Evolutionary conservation across 257 asterid species (phyloP).

Genomic region (Parsonsia alboflavescens): DNA sequence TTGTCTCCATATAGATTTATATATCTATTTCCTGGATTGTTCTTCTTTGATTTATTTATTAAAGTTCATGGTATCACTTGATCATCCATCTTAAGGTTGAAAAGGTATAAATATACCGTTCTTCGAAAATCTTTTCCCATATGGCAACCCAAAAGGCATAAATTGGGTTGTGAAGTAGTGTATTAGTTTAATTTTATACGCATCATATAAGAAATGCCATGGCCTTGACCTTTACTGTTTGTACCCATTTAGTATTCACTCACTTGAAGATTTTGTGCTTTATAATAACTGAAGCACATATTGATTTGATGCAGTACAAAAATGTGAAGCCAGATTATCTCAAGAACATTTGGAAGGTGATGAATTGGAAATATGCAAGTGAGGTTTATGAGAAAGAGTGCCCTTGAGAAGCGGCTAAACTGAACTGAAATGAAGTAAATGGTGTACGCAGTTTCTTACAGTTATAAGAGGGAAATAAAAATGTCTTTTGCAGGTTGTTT

Average conservation of each 20-base stretch:
- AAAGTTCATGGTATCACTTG: background rate
- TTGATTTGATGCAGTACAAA: conserved; percentile 60
- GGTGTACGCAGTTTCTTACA: background rate
- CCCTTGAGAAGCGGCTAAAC: conserved; percentile 18
- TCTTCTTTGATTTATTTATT: background rate
- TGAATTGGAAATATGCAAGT: conserved; percentile 74
- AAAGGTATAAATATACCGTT: background rate
- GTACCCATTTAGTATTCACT: background rate
- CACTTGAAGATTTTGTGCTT: background rate
- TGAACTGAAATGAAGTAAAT: background rate
- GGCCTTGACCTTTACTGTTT: background rate
- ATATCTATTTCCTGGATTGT: background rate
- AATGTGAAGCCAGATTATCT: conserved; percentile 76
- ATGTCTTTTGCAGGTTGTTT: background rate
- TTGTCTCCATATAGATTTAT: background rate
- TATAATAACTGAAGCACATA: background rate
- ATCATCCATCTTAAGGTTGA: background rate
- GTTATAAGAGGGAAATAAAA: background rate
- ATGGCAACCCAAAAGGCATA: background rate
- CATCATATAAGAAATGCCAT: background rate
- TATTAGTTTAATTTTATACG: background rate
- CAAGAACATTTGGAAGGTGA: conserved; percentile 72
- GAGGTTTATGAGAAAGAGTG: conserved; percentile 53
- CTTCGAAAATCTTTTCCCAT: background rate
- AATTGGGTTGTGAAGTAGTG: background rate